Evolutionary conservation across 2,329 filamentous ascomycete species (phyloP).

Genomic region (Massarina eburnea): DNA sequence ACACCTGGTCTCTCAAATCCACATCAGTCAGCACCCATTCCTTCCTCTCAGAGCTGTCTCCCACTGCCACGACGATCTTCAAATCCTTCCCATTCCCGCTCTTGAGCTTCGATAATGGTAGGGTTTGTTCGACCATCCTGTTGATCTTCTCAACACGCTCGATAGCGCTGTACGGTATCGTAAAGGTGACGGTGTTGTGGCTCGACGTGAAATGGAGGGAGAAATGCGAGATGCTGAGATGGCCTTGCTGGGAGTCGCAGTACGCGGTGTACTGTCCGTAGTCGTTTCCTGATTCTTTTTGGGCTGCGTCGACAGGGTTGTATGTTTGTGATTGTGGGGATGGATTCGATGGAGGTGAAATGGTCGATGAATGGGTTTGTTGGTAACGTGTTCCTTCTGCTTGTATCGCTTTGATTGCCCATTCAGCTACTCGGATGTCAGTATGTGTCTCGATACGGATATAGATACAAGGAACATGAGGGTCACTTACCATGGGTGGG

Average conservation of each 20-base stretch:
- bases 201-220: conserved; percentile 22
- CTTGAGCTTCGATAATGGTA: conserved; percentile 15
- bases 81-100: conserved; percentile 24
- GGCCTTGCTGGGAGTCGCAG: conserved; percentile 15
- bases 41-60: neutral
- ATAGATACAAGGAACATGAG: neutral
- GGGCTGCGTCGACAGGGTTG: no score
- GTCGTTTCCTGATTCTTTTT: no score
- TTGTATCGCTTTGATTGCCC: conserved; percentile 35
- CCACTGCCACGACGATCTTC: conserved; percentile 13
- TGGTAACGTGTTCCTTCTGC: conserved; percentile 24
- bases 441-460: conserved; percentile 1
- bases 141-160: conserved; percentile 27
- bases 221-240: conserved; percentile 17
- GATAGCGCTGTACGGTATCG: conserved; percentile 18
- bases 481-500: conserved; percentile 37
- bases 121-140: conserved; percentile 19
- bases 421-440: conserved; percentile 24
- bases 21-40: conserved; percentile 22
- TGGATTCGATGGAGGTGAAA: neutral
- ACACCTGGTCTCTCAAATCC: conserved; percentile 30
- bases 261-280: conserved; percentile 24
- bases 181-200: conserved; percentile 4
- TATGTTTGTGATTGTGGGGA: no score
- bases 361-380: neutral